Conservation (phyloP, 2,329 filamentous ascomycete genomes). For the Fusarium sp. region DNA sequence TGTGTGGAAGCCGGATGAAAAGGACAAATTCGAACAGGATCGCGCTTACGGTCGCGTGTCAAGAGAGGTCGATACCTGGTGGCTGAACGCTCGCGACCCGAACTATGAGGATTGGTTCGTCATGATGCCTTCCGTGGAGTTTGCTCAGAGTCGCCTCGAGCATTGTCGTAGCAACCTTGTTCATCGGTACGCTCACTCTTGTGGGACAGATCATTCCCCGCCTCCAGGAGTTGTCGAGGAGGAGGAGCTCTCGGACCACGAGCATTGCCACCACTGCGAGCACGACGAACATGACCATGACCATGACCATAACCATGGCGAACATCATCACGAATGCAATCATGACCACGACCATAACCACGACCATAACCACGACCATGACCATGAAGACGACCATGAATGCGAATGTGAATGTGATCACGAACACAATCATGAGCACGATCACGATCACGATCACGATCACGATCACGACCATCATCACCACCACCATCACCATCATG, state of each 20-base stretch:
- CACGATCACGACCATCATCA: slow-evolving; percentile 44
- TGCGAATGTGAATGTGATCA: slow-evolving; percentile 55
- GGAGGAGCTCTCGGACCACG: slow-evolving; percentile 55
- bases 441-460: slow-evolving; percentile 43
- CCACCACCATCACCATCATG: slow-evolving; percentile 52
- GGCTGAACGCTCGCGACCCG: slow-evolving; percentile 70
- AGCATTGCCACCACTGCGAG: slow-evolving; percentile 55
- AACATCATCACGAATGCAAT: slow-evolving; percentile 52
- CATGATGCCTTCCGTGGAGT: slow-evolving; percentile 71
- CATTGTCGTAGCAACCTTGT: slow-evolving; percentile 71
- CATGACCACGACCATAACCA: slow-evolving; percentile 33
- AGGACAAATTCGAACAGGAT: slow-evolving; percentile 71
- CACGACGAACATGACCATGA: slow-evolving; percentile 34
- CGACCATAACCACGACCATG: slow-evolving; percentile 27
- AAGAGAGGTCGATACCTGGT: slow-evolving; percentile 75
- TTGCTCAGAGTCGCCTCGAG: slow-evolving; percentile 68
- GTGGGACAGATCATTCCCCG: slow-evolving; percentile 58
- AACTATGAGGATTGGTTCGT: slow-evolving; percentile 72
- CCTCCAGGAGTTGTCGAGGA: slow-evolving; percentile 55
- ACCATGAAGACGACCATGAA: slow-evolving; percentile 36
- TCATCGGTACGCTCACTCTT: slow-evolving; percentile 65
- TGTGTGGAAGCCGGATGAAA: slow-evolving; percentile 65
- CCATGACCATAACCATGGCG: slow-evolving; percentile 51
- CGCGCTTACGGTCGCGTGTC: slow-evolving; percentile 71
- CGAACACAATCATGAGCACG: slow-evolving; percentile 44